A percentile compares a stretch with the other conserved stretches of the same genome.
Evolutionary conservation across 1,284 basidiomycete genomes (phyloP).

Genomic region (Papiliotrema nemorosa): DNA sequence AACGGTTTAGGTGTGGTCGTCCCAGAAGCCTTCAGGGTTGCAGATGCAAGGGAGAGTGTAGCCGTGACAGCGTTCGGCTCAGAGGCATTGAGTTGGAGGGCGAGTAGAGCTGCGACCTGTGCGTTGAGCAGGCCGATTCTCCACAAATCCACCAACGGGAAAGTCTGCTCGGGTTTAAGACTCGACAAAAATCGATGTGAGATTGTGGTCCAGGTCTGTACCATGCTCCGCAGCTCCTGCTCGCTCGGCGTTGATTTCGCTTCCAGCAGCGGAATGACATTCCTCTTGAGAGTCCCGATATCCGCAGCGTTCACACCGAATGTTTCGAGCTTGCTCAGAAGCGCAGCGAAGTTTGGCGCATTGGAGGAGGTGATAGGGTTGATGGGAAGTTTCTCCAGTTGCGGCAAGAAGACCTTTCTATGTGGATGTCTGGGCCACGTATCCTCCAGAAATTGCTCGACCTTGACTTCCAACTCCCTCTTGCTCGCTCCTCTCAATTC

Average conservation of each 20-base stretch:
- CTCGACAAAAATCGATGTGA: constrained; percentile 53
- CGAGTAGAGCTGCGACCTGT: constrained; percentile 51
- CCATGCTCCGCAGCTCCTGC: constrained; percentile 26
- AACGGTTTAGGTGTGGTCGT: constrained; percentile 49
- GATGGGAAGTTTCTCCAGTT: constrained; percentile 62
- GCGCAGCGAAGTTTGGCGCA: constrained; percentile 64
- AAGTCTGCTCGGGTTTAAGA: constrained; percentile 62
- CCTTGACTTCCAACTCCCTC: constrained; percentile 31
- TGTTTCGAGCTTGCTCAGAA: constrained; percentile 61
- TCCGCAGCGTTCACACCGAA: constrained; percentile 53
- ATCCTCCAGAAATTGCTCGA: constrained; percentile 54
- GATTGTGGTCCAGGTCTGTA: constrained; percentile 53
- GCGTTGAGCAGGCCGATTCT: constrained; percentile 69
- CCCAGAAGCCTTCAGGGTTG: constrained; percentile 12
- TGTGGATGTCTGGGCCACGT: constrained; percentile 61
- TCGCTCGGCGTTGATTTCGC: constrained; percentile 48
- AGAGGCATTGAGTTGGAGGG: constrained; percentile 54
- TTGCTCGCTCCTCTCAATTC: constrained; percentile 67
- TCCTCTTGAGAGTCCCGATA: constrained; percentile 55
- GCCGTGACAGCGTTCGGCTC: constrained; percentile 58
- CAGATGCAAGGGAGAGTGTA: constrained; percentile 51
- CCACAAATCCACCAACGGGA: constrained; percentile 81
- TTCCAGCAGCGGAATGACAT: constrained; percentile 66
- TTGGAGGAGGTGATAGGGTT: constrained; percentile 72
- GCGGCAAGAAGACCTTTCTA: constrained; percentile 59